These are phyloP conservation scores for Zymoseptoria brevis DNA, from an alignment of 2,329 filamentous ascomycete genomes.

Conservation along the genomic window DNA sequence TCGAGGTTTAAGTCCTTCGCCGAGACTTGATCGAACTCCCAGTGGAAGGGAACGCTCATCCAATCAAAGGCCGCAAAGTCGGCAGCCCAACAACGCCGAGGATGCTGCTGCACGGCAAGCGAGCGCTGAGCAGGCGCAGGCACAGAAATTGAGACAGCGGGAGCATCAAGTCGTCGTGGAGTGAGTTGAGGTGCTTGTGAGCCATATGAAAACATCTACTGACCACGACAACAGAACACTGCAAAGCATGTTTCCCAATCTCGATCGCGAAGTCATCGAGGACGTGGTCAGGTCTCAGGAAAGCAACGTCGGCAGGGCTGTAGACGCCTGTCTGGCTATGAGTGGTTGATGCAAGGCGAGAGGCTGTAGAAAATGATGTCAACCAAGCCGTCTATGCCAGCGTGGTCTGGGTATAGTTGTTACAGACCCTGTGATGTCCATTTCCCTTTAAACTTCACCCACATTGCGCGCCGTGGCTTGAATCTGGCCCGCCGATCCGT, in stretches of 20 bases:
- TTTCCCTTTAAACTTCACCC: not conserved
- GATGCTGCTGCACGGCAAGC: slow-evolving; percentile 86
- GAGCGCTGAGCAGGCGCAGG: slow-evolving; percentile 81
- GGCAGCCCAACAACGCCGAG: slow-evolving; percentile 56
- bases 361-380: not conserved
- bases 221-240: slow-evolving; percentile 51
- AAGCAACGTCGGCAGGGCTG: slow-evolving; percentile 51
- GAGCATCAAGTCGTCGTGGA: slow-evolving; percentile 91
- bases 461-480: not conserved
- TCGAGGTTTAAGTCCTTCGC: slow-evolving; percentile 40
- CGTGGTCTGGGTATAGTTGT: not conserved
- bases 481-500: not conserved
- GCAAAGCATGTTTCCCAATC: slow-evolving; percentile 90
- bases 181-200: slow-evolving; percentile 23
- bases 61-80: slow-evolving; percentile 22
- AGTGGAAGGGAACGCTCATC: slow-evolving; percentile 21
- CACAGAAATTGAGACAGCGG: slow-evolving; percentile 67
- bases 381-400: not conserved
- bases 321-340: slow-evolving; percentile 42
- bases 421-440: not conserved
- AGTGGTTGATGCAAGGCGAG: slow-evolving; percentile 20
- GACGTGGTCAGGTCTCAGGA: slow-evolving; percentile 96
- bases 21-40: slow-evolving; percentile 15
- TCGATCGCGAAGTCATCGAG: slow-evolving; percentile 89
- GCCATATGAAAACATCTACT: not conserved